phyloP scores from a whole-genome alignment of 306 rosid genomes.

The Cicer pinnatifidum region DNA sequence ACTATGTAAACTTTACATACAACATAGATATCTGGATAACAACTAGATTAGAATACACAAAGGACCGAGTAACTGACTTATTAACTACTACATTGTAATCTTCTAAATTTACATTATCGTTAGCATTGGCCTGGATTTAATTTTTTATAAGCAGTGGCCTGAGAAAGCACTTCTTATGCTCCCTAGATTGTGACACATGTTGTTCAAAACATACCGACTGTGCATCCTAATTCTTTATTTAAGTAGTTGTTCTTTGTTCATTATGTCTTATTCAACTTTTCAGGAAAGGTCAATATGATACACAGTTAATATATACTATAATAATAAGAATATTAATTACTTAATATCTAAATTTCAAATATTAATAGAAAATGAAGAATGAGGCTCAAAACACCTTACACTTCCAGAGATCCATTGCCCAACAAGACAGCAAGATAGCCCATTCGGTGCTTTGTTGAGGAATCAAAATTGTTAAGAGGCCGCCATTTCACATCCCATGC shows the following conservation, averaged over 20 bases:
- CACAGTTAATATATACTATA: slow-evolving; percentile 5
- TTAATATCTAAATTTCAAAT: slow-evolving; percentile 28
- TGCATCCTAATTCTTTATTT: slow-evolving; percentile 26
- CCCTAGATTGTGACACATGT: slow-evolving; percentile 13
- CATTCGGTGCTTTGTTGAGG: slow-evolving; percentile 65
- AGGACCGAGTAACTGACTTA: not conserved
- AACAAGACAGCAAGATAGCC: slow-evolving; percentile 92
- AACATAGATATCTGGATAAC: slow-evolving; percentile 5
- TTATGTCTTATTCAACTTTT: slow-evolving; percentile 37
- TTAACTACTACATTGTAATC: not conserved
- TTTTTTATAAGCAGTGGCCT: slow-evolving; percentile 15
- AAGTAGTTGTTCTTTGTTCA: slow-evolving; percentile 18
- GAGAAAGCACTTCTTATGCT: slow-evolving; percentile 9
- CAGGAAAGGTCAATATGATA: not conserved
- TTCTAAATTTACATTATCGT: no score
- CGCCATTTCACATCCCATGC: slow-evolving; percentile 99
- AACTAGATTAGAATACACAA: slow-evolving; percentile 10
- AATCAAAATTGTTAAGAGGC: slow-evolving; percentile 55
- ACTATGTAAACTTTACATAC: slow-evolving; percentile 15
- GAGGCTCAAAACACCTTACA: slow-evolving; percentile 62
- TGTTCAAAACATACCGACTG: slow-evolving; percentile 18
- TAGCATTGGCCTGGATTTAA: slow-evolving; percentile 1
- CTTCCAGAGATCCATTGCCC: slow-evolving; percentile 95
- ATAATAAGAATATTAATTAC: slow-evolving; percentile 19
- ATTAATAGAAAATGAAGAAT: slow-evolving; percentile 34